A percentile compares a stretch with the other conserved stretches of the same genome.
phyloP scores from a whole-genome alignment of 345 rosid genomes.

The Acer yangbiense region DNA sequence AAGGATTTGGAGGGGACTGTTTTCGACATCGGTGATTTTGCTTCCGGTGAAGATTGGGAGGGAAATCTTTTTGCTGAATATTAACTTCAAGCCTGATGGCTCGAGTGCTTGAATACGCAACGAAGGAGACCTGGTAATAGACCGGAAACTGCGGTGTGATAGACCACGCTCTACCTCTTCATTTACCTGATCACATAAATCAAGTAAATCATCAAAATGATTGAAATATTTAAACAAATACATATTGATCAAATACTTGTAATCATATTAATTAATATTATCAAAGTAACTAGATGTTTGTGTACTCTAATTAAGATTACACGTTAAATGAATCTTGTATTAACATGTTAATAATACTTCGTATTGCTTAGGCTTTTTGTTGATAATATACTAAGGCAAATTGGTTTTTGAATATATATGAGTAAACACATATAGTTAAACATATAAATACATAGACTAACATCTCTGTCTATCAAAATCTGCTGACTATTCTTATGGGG shows the following conservation, averaged over 20 bases:
- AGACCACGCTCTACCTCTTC: conserved; percentile 76
- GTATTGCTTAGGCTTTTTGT: not conserved
- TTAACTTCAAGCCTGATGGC: conserved; percentile 43
- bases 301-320: too few species aligned
- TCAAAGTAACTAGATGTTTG: too few species aligned
- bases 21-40: conserved; percentile 56
- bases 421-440: not conserved
- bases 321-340: not conserved
- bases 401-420: not conserved
- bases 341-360: not conserved
- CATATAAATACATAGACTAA: not conserved
- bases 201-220: not conserved
- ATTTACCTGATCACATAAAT: conserved; percentile 46
- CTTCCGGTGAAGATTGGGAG: conserved; percentile 68
- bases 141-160: conserved; percentile 26
- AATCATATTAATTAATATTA: too few species aligned
- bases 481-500: not conserved
- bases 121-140: conserved; percentile 46
- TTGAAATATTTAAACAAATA: too few species aligned
- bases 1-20: conserved; percentile 50
- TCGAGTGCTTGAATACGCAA: conserved; percentile 45
- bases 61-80: conserved; percentile 31
- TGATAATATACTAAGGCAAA: not conserved
- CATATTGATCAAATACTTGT: too few species aligned
- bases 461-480: not conserved